Percentiles rank a stretch among this genome's conserved stretches.
These are phyloP conservation scores for Xenoacremonium recifei DNA, from an alignment of 2,329 filamentous ascomycete species.

Conservation along the genomic window DNA sequence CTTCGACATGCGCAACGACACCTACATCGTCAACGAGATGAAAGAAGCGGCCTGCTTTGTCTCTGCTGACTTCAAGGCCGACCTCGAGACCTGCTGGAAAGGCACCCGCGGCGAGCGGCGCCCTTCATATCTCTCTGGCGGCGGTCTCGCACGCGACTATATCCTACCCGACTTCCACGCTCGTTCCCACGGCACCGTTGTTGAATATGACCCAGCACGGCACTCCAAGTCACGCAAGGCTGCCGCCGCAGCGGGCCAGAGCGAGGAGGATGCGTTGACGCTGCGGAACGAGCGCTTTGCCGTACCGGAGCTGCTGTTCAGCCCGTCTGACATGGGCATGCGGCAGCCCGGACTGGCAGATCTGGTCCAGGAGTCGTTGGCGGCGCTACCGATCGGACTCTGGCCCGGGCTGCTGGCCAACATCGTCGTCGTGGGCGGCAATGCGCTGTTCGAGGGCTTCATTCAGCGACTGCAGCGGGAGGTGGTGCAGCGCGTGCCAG, in stretches of 20 bases:
- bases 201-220: slow-evolving; percentile 71
- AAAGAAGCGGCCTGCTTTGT: slow-evolving; percentile 90
- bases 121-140: slow-evolving; percentile 47
- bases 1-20: slow-evolving; percentile 94
- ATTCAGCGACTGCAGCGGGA: slow-evolving; percentile 76
- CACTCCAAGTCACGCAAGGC: slow-evolving; percentile 52
- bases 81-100: slow-evolving; percentile 85
- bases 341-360: slow-evolving; percentile 79
- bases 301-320: slow-evolving; percentile 88
- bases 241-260: slow-evolving; percentile 42
- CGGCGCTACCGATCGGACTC: slow-evolving; percentile 72
- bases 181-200: slow-evolving; percentile 62
- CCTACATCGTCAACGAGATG: slow-evolving; percentile 91
- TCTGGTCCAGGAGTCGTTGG: slow-evolving; percentile 76
- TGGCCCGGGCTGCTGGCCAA: slow-evolving; percentile 85
- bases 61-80: slow-evolving; percentile 69
- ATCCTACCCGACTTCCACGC: slow-evolving; percentile 78
- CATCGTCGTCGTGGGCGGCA: slow-evolving; percentile 85
- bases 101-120: slow-evolving; percentile 62
- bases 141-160: slow-evolving; percentile 80
- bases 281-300: slow-evolving; percentile 90
- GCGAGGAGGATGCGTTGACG: slow-evolving; percentile 74
- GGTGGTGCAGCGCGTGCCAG: slow-evolving; percentile 67
- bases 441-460: slow-evolving; percentile 76
- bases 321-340: slow-evolving; percentile 80